Base-by-base conservation (phyloP, 768 basidiomycete genomes). In the Psilocybe sp. region DNA sequence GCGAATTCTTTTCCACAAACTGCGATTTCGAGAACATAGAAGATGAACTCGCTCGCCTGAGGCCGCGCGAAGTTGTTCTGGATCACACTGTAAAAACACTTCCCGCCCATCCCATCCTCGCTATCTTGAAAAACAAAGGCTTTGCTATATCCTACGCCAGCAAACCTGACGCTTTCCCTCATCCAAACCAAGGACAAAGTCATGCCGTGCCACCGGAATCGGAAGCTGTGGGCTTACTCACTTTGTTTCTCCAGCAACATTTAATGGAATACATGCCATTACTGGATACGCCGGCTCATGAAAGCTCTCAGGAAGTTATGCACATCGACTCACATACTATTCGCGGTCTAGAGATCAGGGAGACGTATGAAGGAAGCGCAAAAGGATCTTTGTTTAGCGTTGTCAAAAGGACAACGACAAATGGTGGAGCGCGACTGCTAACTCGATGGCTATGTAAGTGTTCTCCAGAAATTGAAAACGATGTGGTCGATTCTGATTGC, bases 261-360 rank as follows among this genome's bases (percentile, higher is more conserved):
- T 76, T 94, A 19, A 66, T 93, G 59, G 92, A 92, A 43, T 78
- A 85, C 60, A 89, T 87, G 84, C 91, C 92, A 11, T 61, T 62
- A 15, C 74, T 90, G 19, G 70, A 75, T 19, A 61, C 64, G 19
- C 87, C 89, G 0, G 74, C 70, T 38, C 79, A 74, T 54, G 88
- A 92, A 64, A 72, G 65, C 14, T 53, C 64, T 13, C 61, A 72
- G 20, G 70, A 74, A 19, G 75, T 84, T n/a, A 91, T 95, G 89
- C 87, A 92, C 56, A 90, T 95, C 49, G 92, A 95, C 62, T 78
- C 87, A 4, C 85, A 93, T 62, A 93, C 92, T 1, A 86, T 93
- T 66, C 86, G 87, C 62, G 85, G 87, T n/a, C 79, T 94, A 40
- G 92, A 95, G 65, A 86, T 95, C 46, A 77, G 83, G 18, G 89